Base-by-base conservation (phyloP, 1,284 basidiomycete genomes). In the Cryptococcus deneoformans region DNA sequence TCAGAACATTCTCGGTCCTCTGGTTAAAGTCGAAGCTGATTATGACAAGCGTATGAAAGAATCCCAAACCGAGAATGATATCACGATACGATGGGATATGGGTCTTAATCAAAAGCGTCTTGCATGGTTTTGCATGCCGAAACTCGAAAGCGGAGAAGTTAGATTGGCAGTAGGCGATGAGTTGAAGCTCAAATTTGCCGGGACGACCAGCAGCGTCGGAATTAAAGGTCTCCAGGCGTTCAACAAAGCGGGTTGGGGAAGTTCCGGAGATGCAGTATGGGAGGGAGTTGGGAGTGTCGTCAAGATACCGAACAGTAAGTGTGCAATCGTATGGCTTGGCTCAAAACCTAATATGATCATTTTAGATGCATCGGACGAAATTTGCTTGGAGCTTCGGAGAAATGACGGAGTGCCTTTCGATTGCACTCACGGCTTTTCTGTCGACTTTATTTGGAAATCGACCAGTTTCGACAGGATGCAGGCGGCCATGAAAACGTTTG, bases 391-490 rank as follows among this genome's bases (percentile, higher is more conserved):
- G 77, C 82, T 99, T 47, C 83, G 92, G 59, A 83, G 89, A 53
- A 87, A 89, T 5, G 94, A 98, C 63, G 91, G 90, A n/a, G 94
- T 96, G 6, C 96, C 96, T 2, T 86, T 88, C 20, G 93, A 99
- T 51, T 86, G 93, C 79, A 95, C 91, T 0, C 91, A 95, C 71
- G 91, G 92, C 67, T 99, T 96, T 72, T 88, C 90, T 0, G 94
- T 88, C 45, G 96, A 99, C 75, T 99, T 99, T 71, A 93, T 99
- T 12, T 99, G 96, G 96, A 99, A 99, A 78, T 93, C 92, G 6
- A 99, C 96, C 0, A 96, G 92, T 72, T 99, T 99, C 69, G 95
- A 98, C 76, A 85, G 96, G 54, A 99, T 99, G 96, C 96, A 99
- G 75, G 82, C 91, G 50, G 96, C 96, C 1, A 97, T 99, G 93